Percentiles rank a stretch among this genome's conserved stretches.
Evolutionary conservation across 768 basidiomycete species (phyloP).

Genomic region (Mycena leptocephala): DNA sequence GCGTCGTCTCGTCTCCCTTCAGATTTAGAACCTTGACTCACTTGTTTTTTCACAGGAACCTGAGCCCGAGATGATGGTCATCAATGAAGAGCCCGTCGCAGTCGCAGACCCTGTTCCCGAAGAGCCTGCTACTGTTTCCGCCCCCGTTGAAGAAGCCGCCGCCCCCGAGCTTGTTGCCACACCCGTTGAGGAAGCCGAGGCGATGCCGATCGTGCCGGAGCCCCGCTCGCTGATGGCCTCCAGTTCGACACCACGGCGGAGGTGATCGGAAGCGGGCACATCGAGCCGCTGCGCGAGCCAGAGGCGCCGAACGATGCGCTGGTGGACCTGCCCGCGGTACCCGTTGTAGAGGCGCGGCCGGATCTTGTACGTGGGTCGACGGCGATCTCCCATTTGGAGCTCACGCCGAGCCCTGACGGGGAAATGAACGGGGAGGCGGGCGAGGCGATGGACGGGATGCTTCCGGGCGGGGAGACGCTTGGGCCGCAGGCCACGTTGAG

Average conservation of each 20-base stretch:
- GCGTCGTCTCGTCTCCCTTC: neutral
- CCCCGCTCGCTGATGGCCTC: constrained; percentile 10
- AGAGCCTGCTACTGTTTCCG: constrained; percentile 1
- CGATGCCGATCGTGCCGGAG: constrained; percentile 15
- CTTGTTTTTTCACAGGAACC: neutral
- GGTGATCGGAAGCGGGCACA: constrained; percentile 29
- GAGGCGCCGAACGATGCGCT: constrained; percentile 24
- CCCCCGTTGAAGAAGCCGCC: constrained; percentile 4
- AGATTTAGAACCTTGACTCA: neutral
- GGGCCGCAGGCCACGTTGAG: constrained; percentile 37
- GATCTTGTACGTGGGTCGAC: constrained; percentile 25
- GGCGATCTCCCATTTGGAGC: constrained; percentile 30
- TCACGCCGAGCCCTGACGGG: constrained; percentile 21
- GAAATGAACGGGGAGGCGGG: neutral
- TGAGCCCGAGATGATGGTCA: constrained; percentile 15
- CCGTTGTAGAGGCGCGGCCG: constrained; percentile 37
- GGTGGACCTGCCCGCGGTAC: constrained; percentile 33
- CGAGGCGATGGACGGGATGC: constrained; percentile 22
- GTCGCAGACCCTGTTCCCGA: neutral
- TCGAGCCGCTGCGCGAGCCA: constrained; percentile 33
- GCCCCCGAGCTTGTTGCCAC: constrained; percentile 2
- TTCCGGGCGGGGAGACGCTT: constrained; percentile 36
- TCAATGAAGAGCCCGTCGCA: constrained; percentile 20
- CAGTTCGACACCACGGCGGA: constrained; percentile 29
- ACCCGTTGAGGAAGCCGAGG: constrained; percentile 10